Evolutionary conservation across 2,329 filamentous ascomycete species (phyloP).

Genomic region (Pestalotiopsis sp.): DNA sequence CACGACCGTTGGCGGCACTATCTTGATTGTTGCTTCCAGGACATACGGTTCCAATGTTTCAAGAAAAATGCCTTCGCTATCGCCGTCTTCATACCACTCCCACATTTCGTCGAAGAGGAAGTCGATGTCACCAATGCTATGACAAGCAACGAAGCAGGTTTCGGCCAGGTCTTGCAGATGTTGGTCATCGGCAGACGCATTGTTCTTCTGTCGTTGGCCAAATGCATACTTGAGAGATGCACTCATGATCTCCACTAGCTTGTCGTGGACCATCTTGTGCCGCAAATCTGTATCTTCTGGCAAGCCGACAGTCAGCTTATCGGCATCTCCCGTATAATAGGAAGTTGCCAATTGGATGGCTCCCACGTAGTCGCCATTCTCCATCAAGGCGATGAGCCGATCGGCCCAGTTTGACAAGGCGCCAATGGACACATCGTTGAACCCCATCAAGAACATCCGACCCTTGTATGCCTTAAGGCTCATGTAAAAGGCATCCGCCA

Average conservation of each 20-base stretch:
- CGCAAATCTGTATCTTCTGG: constrained; percentile 79
- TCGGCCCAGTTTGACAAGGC: constrained; percentile 97
- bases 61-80: constrained; percentile 75
- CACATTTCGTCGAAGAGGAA: constrained; percentile 93
- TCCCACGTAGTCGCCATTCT: constrained; percentile 91
- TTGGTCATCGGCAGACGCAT: constrained; percentile 47
- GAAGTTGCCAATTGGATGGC: constrained; percentile 89
- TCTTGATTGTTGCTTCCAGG: constrained; percentile 72
- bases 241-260: constrained; percentile 88
- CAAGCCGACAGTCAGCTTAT: constrained; percentile 90
- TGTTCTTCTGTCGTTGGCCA: constrained; percentile 59
- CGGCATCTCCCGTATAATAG: constrained; percentile 89
- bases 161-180: constrained; percentile 79
- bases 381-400: constrained; percentile 89
- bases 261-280: constrained; percentile 83
- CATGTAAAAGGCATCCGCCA: constrained; percentile 98
- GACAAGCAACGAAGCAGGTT: constrained; percentile 81
- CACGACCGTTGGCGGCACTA: constrained; percentile 79
- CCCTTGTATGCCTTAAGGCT: constrained; percentile 96
- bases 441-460: constrained; percentile 87
- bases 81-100: constrained; percentile 82
- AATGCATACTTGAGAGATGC: constrained; percentile 92
- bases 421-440: constrained; percentile 89
- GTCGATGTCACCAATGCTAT: constrained; percentile 75
- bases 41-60: constrained; percentile 89